Conservation (phyloP, 768 basidiomycete species). For the Epithele typhae region DNA sequence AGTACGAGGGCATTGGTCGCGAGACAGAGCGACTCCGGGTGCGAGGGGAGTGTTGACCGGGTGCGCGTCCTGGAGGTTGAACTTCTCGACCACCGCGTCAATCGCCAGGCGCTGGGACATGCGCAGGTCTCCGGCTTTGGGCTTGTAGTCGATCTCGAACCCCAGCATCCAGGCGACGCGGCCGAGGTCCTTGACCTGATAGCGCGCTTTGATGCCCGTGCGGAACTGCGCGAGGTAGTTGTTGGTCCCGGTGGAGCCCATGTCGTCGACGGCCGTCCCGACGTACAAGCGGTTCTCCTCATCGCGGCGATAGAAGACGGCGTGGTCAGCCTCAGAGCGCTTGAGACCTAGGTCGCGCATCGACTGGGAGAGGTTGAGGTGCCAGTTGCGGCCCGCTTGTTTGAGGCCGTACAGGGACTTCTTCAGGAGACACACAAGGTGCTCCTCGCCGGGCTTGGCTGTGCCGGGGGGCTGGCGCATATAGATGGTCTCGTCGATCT, state of each 20-base stretch:
- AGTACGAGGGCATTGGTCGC: background rate
- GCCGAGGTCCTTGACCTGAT: slow-evolving; percentile 16
- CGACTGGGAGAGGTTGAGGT: slow-evolving; percentile 7
- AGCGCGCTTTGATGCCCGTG: background rate
- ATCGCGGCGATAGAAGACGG: slow-evolving; percentile 3
- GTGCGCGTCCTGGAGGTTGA: slow-evolving; percentile 23
- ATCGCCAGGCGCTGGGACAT: slow-evolving; percentile 31
- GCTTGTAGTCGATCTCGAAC: slow-evolving; percentile 15
- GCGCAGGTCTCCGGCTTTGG: slow-evolving; percentile 16
- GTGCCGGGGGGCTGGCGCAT: slow-evolving; percentile 5
- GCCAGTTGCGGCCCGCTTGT: slow-evolving; percentile 20
- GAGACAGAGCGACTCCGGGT: slow-evolving; percentile 1
- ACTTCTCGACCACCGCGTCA: slow-evolving; percentile 23
- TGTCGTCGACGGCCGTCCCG: slow-evolving; percentile 17
- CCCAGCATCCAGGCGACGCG: slow-evolving; percentile 17
- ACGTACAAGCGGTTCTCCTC: slow-evolving; percentile 1
- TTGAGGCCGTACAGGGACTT: slow-evolving; percentile 27
- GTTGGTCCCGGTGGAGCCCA: background rate
- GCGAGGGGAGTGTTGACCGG: slow-evolving; percentile 18
- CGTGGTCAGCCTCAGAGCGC: slow-evolving; percentile 8
- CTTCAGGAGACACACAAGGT: slow-evolving; percentile 13
- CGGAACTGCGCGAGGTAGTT: background rate
- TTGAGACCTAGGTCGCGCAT: slow-evolving; percentile 7
- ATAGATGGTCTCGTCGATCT: slow-evolving; percentile 14
- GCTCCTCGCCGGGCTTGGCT: background rate